Evolutionary conservation across 352 stramenopile genomes (phyloP).

Genomic region (Thraustochytrium sp.): DNA sequence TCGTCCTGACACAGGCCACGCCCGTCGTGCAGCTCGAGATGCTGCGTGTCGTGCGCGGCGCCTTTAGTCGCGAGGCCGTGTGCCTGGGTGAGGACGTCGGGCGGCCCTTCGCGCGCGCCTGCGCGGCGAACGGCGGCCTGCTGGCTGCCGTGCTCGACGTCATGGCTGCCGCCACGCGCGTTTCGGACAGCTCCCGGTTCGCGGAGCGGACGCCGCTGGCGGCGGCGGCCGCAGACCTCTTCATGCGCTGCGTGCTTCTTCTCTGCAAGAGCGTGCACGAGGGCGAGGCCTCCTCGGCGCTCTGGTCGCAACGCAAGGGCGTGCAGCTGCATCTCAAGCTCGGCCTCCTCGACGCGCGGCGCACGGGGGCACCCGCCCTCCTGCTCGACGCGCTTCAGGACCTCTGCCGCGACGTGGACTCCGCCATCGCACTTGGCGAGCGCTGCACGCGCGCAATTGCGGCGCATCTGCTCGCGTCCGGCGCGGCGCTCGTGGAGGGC

Average conservation of each 20-base stretch:
- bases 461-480: not conserved
- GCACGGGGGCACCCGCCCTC: not conserved
- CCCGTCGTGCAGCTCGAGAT: not conserved
- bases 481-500: not conserved
- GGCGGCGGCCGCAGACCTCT: not conserved
- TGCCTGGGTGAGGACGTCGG: not conserved
- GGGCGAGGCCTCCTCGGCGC: not conserved
- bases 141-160: not conserved
- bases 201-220: not conserved
- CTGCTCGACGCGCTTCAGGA: not conserved
- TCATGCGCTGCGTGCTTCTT: not conserved
- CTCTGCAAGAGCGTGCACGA: not conserved
- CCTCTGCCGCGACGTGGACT: not conserved
- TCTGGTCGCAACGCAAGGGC: not conserved
- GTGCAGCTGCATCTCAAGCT: not conserved
- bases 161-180: not conserved
- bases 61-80: not conserved
- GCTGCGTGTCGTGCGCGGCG: not conserved
- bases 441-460: not conserved
- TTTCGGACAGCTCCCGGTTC: not conserved
- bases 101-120: not conserved
- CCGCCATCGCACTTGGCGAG: not conserved
- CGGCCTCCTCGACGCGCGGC: not conserved
- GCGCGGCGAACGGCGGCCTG: not conserved
- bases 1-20: not conserved